Evolutionary conservation across 164 flowering plant genomes (phyloP).

Genomic region (Chloranthus sessilifolius): DNA sequence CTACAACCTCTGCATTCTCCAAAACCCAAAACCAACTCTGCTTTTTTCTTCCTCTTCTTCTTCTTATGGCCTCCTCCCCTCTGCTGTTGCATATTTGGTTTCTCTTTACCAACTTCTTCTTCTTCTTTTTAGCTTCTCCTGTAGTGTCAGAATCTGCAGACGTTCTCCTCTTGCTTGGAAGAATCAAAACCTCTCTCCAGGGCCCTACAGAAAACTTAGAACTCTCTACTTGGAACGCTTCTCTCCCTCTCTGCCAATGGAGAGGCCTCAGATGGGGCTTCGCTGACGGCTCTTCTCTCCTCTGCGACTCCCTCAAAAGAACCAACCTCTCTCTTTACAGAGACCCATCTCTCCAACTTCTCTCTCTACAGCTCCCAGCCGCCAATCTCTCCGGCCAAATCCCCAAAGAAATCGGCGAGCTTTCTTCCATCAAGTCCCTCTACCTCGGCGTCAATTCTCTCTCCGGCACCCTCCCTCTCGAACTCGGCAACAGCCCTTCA

Average conservation of each 20-base stretch:
- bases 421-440: constrained; percentile 60
- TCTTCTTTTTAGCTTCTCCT: background rate
- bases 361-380: constrained; percentile 79
- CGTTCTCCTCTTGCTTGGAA: constrained; percentile 52
- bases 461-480: constrained; percentile 69
- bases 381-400: constrained; percentile 77
- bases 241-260: constrained; percentile 90
- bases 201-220: constrained; percentile 56
- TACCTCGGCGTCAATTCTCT: constrained; percentile 69
- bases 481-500: constrained; percentile 81
- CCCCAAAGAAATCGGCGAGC: constrained; percentile 78
- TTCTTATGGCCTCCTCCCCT: background rate
- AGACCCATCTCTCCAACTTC: constrained; percentile 65
- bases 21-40: too few relatives aligned
- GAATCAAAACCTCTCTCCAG: constrained; percentile 67
- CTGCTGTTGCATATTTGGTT: constrained; percentile 1
- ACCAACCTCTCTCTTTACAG: constrained; percentile 39
- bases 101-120: background rate
- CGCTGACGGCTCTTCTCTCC: constrained; percentile 52
- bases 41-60: background rate
- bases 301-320: constrained; percentile 55
- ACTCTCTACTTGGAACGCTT: constrained; percentile 75
- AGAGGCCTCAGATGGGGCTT: constrained; percentile 80
- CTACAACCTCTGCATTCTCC: too few relatives aligned
- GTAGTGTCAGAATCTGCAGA: constrained; percentile 24